These are phyloP conservation scores for Saprolegnia parasitica DNA, from an alignment of 352 stramenopile genomes.

Conservation along the genomic window DNA sequence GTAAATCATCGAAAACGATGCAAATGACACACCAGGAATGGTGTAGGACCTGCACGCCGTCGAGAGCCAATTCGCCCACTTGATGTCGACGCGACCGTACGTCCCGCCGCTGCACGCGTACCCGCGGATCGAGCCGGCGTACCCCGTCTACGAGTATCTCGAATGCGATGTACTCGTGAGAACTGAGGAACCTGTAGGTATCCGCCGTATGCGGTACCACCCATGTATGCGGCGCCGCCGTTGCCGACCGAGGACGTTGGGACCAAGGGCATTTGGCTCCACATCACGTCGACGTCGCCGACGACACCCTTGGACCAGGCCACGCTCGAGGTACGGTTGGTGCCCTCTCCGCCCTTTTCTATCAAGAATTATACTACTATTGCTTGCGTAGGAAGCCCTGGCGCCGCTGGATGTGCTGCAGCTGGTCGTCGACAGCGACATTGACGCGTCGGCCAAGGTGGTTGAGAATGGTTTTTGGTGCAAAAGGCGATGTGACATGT, in stretches of 20 bases:
- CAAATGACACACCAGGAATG: conserved; percentile 33
- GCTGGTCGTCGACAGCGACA: neutral
- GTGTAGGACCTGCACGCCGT: conserved; percentile 59
- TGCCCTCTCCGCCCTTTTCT: neutral
- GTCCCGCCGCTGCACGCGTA: conserved; percentile 1
- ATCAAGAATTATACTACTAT: neutral
- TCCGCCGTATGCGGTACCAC: neutral
- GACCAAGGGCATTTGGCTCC: neutral
- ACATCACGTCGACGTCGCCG: conserved; percentile 3
- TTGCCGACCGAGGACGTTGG: neutral
- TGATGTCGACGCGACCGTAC: conserved; percentile 46
- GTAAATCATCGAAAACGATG: neutral
- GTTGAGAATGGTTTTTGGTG: neutral
- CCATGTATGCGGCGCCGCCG: neutral
- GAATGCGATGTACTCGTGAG: neutral
- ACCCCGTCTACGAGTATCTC: conserved; percentile 32
- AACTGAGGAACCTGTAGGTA: neutral
- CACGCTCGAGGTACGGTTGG: neutral
- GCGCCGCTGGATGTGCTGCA: neutral
- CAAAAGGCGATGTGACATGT: neutral
- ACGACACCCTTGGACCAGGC: too few relatives aligned
- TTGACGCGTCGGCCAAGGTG: neutral
- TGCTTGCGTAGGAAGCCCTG: neutral
- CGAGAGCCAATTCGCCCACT: conserved; percentile 69
- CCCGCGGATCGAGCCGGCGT: neutral